Conservation (phyloP, 371 early-diverging fungal species). For the Mortierella sp. region DNA sequence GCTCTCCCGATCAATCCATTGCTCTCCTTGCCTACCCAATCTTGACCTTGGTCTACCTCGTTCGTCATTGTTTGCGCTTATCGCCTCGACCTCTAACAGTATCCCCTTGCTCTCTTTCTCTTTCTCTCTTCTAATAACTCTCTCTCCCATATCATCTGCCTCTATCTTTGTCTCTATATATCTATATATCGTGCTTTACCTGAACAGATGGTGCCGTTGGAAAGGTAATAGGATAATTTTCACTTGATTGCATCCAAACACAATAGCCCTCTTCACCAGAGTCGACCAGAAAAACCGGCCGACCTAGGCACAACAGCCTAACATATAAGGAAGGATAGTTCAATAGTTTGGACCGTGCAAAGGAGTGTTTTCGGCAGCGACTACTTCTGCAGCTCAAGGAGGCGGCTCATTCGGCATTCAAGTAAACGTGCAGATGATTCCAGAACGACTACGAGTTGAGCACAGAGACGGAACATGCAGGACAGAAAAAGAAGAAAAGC, state of each 20-base stretch:
- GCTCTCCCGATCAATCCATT: not conserved
- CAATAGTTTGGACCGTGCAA: not conserved
- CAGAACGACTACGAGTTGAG: constrained; percentile 11
- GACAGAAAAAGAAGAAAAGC: not conserved
- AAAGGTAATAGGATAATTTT: constrained; percentile 72
- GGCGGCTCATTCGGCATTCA: constrained; percentile 26
- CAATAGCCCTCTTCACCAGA: constrained; percentile 1
- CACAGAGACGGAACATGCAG: constrained; percentile 10
- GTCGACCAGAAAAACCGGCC: not conserved
- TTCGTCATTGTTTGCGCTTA: not conserved
- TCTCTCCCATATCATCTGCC: not conserved
- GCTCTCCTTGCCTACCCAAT: not conserved
- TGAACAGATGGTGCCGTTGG: constrained; percentile 95
- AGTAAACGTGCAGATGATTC: constrained; percentile 18
- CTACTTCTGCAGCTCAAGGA: constrained; percentile 11
- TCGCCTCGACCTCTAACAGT: not conserved
- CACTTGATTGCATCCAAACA: not conserved
- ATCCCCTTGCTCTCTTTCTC: not conserved
- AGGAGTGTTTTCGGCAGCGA: not conserved
- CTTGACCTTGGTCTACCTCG: not conserved
- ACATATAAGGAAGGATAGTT: not conserved
- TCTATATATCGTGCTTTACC: not conserved
- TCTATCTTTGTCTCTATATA: not conserved
- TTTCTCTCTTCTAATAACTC: not conserved
- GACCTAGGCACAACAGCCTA: not conserved